Conservation (phyloP, 1,284 basidiomycete species). For the Violaceomyces palustris region DNA sequence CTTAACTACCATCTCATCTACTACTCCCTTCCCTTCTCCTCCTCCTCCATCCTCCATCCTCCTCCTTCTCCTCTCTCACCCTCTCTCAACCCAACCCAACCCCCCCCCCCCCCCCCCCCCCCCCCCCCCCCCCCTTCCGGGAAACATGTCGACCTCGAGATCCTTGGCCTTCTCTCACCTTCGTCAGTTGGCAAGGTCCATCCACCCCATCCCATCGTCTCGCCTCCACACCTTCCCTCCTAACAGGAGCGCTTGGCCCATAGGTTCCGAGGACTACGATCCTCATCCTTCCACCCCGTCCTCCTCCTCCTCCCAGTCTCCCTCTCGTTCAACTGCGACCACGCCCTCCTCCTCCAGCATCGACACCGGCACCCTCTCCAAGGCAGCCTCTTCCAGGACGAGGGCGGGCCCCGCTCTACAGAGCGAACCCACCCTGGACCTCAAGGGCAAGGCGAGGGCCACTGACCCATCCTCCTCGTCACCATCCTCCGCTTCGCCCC, state of each 20-base stretch:
- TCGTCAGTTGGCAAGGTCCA: conserved; percentile 6
- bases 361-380: not conserved
- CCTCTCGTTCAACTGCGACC: not conserved
- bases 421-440: not conserved
- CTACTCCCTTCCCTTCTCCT: no score
- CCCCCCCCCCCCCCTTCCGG: no score
- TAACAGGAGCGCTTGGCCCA: conserved; percentile 22
- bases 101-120: no score
- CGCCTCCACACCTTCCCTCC: conserved; percentile 5
- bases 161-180: conserved; percentile 14
- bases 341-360: not conserved
- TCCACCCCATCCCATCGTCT: conserved; percentile 1
- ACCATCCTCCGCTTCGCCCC: not conserved
- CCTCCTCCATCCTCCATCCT: no score
- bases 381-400: not conserved
- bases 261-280: conserved; percentile 2
- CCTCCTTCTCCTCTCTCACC: no score
- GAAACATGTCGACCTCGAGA: conserved; percentile 8
- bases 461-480: no score
- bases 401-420: conserved; percentile 1
- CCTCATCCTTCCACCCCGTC: not conserved
- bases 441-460: conserved; percentile 10
- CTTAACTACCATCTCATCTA: no score
- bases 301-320: not conserved
- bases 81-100: no score